Evolutionary conservation across 352 stramenopile species (phyloP), one percentile per base, ranked within the genome.

Genomic region (Blastocystis sp.): DNA sequence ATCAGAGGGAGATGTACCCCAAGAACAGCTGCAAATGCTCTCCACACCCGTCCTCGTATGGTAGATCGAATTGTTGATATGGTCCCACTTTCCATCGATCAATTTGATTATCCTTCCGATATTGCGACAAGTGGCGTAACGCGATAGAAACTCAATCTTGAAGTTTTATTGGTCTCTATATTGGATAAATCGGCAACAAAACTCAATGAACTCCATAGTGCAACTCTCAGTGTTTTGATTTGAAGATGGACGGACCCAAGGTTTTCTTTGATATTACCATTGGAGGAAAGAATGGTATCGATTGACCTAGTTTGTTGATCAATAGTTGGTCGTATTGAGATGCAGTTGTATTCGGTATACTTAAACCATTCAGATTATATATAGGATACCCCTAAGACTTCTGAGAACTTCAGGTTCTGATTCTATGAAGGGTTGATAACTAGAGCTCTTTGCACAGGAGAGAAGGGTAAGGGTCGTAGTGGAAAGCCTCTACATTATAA

Each of bases 401-500:
- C 94, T 0, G 96, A 99, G 92, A 99, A 99, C 93, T 99, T 99
- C 93, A 93, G 73, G 73, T 84, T 30, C 4, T 48, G n/a, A 33
- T 19, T 37, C 19, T 7, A 40, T 9, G 19, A n/a, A n/a, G 7
- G 33, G 19, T 27, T 84, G n/a, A 54, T 22, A 3, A 19, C n/a
- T 84, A 84, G 96, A 84, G 95, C 94, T 54, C 91, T 99, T 48
- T 99, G 96, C 91, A 99, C 96, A 51, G 97, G 97, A 89, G 97
- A 99, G 92, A 95, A 98, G 92, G 95, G 96, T 89, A 93, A 94
- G 62, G 92, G 91, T 37, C 91, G 58, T n/a, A 44, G 77, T 33
- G 93, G 93, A 17, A 93, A 93, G 44, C 91, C 91, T 22, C 92
- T 99, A 53, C 95, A 98, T 92, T 99, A 98, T 95, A 98, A 99